Base-by-base conservation (phyloP, 1,284 basidiomycete genomes). In the Cryptococcus depauperatus region DNA sequence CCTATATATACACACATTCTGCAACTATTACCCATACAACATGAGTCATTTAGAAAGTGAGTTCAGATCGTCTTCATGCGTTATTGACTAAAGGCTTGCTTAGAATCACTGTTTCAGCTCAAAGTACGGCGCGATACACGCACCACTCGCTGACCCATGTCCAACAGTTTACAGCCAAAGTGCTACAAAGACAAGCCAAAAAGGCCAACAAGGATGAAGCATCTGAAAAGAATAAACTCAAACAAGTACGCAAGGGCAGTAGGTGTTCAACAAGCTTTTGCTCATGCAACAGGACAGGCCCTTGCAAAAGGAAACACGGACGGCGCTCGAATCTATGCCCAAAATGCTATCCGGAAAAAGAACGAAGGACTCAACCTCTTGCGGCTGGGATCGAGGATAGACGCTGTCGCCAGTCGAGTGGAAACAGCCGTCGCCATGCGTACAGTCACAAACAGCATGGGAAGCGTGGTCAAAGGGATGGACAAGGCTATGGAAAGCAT, bases 391-490 rank as follows among this genome's bases (percentile, higher is more conserved):
- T 90, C 86, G 60, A 77, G 95, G 26, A 90, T 98, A 68, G 95
- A 99, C 66, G 92, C 95, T 5, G 95, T 98, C 4, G 86, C 91
- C 1, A 92, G 87, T 60, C 75, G 95, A 21, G 93, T 99, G 0
- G 93, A 99, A 74, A 98, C 95, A n/a, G 95, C 95, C 0, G 92
- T 98, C 33, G 96, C 93, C 44, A 97, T 99, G 90, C 80, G 90
- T 41, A 69, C 72, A 44, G 75, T 76, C 29, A 93, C 93, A 19
- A 89, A 89, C 10, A 91, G 83, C 68, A 96, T 98, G 93, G 84
- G 89, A 8, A 83, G 82, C 22, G 95, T 98, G 5, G 95, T 99
- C 43, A 84, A 83, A 65, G 92, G 92, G 18, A 97, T 99, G 92
- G 95, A 98, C 70, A 88, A 85, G 66, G 95, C 95, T 4, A 97